phyloP scores from a whole-genome alignment of 2,329 filamentous ascomycete species.

The Metarhizium anisopliae region DNA sequence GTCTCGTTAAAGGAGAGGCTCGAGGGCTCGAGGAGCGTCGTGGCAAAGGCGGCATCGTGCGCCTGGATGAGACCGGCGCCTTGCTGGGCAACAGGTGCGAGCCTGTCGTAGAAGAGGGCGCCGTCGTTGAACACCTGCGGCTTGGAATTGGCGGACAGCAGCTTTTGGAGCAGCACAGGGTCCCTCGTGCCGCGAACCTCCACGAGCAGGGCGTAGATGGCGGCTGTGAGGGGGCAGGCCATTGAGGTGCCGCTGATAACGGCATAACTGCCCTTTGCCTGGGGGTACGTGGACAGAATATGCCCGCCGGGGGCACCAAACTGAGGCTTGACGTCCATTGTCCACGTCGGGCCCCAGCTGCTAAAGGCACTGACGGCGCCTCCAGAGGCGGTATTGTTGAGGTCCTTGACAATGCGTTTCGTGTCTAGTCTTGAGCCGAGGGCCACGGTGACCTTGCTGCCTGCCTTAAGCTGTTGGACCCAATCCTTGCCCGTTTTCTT shows the following conservation, averaged over 20 bases:
- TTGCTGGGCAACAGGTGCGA: conserved; percentile 51
- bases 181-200: conserved; percentile 37
- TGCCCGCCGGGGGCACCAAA: conserved; percentile 12
- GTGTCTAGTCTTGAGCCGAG: conserved; percentile 17
- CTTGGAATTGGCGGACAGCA: conserved; percentile 40
- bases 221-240: conserved; percentile 9
- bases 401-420: background rate
- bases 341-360: conserved; percentile 11
- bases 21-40: conserved; percentile 42
- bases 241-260: conserved; percentile 11
- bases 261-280: conserved; percentile 6
- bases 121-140: conserved; percentile 40
- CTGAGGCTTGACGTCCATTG: conserved; percentile 11
- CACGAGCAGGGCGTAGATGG: conserved; percentile 15
- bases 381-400: background rate
- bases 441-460: conserved; percentile 26
- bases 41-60: conserved; percentile 47
- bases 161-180: conserved; percentile 37
- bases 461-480: conserved; percentile 28
- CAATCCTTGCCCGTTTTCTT: conserved; percentile 36
- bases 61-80: conserved; percentile 53
- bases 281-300: conserved; percentile 12
- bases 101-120: conserved; percentile 21
- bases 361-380: conserved; percentile 6
- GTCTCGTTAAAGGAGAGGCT: conserved; percentile 54